Percentiles rank a stretch among this genome's conserved stretches.
These are phyloP conservation scores for Phytophthora aleatoria DNA, from an alignment of 352 stramenopile genomes.

Conservation along the genomic window DNA sequence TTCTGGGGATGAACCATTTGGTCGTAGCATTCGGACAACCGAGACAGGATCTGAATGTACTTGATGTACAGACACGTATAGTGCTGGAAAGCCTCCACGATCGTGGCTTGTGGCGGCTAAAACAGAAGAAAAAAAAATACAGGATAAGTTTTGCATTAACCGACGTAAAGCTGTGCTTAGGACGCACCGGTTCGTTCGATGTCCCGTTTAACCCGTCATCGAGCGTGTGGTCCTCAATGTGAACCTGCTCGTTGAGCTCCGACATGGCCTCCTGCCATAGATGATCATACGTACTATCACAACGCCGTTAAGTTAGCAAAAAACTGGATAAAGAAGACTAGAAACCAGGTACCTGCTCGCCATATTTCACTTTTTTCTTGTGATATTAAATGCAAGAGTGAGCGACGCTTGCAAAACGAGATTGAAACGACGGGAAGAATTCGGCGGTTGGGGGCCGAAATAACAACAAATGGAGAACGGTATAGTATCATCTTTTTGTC, in stretches of 20 bases:
- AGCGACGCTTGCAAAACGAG: background rate
- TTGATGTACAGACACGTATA: slow-evolving; percentile 96
- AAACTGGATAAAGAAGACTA: background rate
- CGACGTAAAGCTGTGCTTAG: background rate
- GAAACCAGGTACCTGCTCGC: slow-evolving; percentile 37
- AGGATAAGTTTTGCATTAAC: background rate
- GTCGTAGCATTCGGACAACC: slow-evolving; percentile 92
- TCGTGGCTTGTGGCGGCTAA: slow-evolving; percentile 71
- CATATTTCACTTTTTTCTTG: slow-evolving; percentile 18
- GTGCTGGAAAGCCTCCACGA: slow-evolving; percentile 93
- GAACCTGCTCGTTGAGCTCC: slow-evolving; percentile 93
- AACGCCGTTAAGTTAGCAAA: background rate
- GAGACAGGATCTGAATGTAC: slow-evolving; percentile 93
- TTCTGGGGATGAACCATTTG: slow-evolving; percentile 96
- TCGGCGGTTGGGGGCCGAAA: slow-evolving; percentile 5
- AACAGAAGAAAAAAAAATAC: background rate
- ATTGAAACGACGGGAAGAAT: background rate
- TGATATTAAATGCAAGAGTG: background rate
- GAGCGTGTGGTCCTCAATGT: slow-evolving; percentile 87
- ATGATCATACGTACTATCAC: slow-evolving; percentile 82
- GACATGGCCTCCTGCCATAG: slow-evolving; percentile 93
- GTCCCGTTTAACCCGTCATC: slow-evolving; percentile 40
- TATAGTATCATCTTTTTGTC: background rate
- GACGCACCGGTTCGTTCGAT: slow-evolving; percentile 43
- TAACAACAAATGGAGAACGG: slow-evolving; percentile 1